phyloP scores from a whole-genome alignment of 108 stramenopile genomes.

The Pelagomonas calceolata region DNA sequence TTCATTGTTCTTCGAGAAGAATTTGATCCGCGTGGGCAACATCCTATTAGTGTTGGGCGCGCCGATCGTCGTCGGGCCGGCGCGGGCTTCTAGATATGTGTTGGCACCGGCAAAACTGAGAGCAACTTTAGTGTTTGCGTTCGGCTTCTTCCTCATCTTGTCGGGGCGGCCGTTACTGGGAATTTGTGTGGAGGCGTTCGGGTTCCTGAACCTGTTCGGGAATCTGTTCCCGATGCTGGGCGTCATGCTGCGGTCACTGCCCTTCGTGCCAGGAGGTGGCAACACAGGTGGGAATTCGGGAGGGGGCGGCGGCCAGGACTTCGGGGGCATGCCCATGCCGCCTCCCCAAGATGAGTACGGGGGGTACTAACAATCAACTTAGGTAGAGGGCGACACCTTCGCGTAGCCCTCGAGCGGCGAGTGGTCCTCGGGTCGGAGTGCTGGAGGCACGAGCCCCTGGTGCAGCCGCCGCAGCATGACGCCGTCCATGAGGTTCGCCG shows the following conservation, averaged over 20 bases:
- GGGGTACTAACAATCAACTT: too few relatives aligned
- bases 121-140: constrained; percentile 60
- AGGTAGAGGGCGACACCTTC: too few relatives aligned
- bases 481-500: too few relatives aligned
- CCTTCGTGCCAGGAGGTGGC: constrained; percentile 31
- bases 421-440: too few relatives aligned
- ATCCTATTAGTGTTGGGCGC: constrained; percentile 46
- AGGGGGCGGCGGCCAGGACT: too few relatives aligned
- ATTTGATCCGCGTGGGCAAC: constrained; percentile 81
- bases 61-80: constrained; percentile 68
- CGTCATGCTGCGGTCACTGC: constrained; percentile 55
- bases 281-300: too few relatives aligned
- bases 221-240: constrained; percentile 74
- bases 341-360: too few relatives aligned
- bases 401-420: too few relatives aligned
- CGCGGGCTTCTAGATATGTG: constrained; percentile 69
- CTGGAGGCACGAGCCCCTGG: too few relatives aligned
- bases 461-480: too few relatives aligned
- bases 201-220: constrained; percentile 81
- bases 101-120: constrained; percentile 69
- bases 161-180: constrained; percentile 74
- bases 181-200: constrained; percentile 74
- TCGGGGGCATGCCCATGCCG: too few relatives aligned
- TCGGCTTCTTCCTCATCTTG: constrained; percentile 71
- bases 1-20: constrained; percentile 85